Evolutionary conservation across 1,139 yeast species (phyloP).

Genomic region (Lodderomyces elongisporus): DNA sequence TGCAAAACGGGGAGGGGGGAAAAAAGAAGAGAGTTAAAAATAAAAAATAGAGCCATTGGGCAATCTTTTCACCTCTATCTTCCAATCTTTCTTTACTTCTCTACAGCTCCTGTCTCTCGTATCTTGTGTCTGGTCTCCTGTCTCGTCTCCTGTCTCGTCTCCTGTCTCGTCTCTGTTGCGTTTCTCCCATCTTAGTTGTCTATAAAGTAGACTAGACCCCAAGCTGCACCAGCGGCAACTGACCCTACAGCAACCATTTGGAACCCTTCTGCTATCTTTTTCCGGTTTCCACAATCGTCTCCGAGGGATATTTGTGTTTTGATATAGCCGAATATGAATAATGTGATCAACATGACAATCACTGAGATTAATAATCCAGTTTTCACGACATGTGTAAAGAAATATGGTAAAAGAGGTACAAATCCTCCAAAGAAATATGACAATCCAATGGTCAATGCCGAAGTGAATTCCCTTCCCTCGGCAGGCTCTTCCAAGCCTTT

Average conservation of each 20-base stretch:
- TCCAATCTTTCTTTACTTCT: too few species aligned
- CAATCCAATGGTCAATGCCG: constrained; percentile 72
- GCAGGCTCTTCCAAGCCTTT: constrained; percentile 79
- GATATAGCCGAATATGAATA: constrained; percentile 80
- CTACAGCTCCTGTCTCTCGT: too few species aligned
- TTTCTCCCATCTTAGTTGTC: too few species aligned
- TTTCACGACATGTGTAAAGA: constrained; percentile 67
- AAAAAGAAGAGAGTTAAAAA: too few species aligned
- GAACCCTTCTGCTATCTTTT: constrained; percentile 70
- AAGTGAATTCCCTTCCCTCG: constrained; percentile 68
- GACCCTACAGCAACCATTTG: constrained; percentile 95
- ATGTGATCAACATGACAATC: constrained; percentile 75
- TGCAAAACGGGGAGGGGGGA: too few species aligned
- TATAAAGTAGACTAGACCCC: constrained; percentile 80
- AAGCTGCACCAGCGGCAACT: constrained; percentile 94
- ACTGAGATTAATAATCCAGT: constrained; percentile 75
- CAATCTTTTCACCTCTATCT: too few species aligned
- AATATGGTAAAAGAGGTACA: constrained; percentile 74
- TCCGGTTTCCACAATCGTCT: constrained; percentile 56
- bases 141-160: too few species aligned
- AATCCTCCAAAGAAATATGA: constrained; percentile 78
- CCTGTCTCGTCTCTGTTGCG: too few species aligned
- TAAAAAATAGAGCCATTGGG: too few species aligned
- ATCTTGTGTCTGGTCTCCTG: too few species aligned
- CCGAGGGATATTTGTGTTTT: constrained; percentile 86